Conservation (phyloP, 2,329 filamentous ascomycete species). For the Blumeriella jaapii region DNA sequence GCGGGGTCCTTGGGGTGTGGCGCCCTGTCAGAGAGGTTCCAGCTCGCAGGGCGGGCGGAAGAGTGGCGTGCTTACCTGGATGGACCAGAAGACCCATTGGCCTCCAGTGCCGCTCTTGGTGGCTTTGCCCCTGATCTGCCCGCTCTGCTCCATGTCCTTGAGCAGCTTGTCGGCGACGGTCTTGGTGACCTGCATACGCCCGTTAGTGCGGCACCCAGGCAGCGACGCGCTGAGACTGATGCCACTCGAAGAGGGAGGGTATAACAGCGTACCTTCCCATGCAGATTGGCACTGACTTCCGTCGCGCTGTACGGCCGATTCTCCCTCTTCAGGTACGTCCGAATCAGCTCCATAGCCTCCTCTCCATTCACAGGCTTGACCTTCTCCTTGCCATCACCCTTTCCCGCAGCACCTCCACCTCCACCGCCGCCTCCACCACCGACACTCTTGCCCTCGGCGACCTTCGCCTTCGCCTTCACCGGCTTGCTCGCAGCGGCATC, state of each 20-base stretch:
- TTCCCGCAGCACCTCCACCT: not conserved
- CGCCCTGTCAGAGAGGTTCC: not conserved
- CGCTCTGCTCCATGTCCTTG: conserved; percentile 49
- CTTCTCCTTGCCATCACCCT: conserved; percentile 22
- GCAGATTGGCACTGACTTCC: conserved; percentile 49
- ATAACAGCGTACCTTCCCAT: conserved; percentile 36
- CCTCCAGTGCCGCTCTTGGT: conserved; percentile 25
- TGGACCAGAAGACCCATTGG: conserved; percentile 27
- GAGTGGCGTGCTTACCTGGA: conserved; percentile 20
- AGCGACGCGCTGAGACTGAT: no score
- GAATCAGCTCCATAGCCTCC: conserved; percentile 27
- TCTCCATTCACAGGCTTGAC: conserved; percentile 21
- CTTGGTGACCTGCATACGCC: conserved; percentile 23
- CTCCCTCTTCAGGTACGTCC: conserved; percentile 28
- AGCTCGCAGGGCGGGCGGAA: not conserved
- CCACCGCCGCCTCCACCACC: not conserved
- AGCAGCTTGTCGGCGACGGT: conserved; percentile 48
- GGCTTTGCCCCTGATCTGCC: conserved; percentile 42
- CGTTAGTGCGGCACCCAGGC: conserved; percentile 26
- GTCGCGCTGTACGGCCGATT: conserved; percentile 33
- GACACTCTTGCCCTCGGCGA: conserved; percentile 1
- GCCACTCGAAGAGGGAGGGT: not conserved
- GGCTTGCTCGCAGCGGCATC: not conserved
- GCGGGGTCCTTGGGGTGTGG: conserved; percentile 32
- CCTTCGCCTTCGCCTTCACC: conserved; percentile 2